Base-by-base conservation (phyloP, 768 basidiomycete species). In the Amylocystis lapponica region DNA sequence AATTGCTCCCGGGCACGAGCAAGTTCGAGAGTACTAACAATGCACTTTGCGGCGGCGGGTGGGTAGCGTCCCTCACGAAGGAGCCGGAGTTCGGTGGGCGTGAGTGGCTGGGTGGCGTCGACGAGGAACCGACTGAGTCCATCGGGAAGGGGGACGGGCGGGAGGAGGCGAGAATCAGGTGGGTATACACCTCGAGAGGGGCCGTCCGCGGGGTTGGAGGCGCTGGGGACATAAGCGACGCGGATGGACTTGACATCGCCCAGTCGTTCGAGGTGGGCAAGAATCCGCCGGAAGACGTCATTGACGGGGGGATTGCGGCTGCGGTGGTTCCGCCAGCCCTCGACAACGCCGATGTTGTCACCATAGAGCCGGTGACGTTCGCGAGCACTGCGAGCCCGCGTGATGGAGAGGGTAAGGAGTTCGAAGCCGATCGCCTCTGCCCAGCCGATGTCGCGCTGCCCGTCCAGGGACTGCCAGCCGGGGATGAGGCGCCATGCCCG, bases 351-450 rank as follows among this genome's bases (percentile, higher is more conserved):
- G 9, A 33, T 23, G 51, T 72, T 56, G 37, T 52, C 51, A 3
- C 26, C 39, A 42, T 10, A 65, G 53, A 31, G 56, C 22, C 8
- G 64, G 40, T 53, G 61, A 66, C 0, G 62, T 10, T 14, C 65
- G 61, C 36, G 65, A 56, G 33, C 14, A 7, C 13, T 2, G 5
- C 5, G 1, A 3, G 22, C 4, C 3, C 11, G 4, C 13, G 52
- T 40, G 26, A 57, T 4, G 20, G 55, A 34, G 1, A 7, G 34
- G 17, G 65, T 45, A 23, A 74, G 66, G 17, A 74, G 49, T 20
- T 71, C 59, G 39, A 77, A 67, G 0, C 67, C 66, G 8, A 74
- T 47, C 0, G 65, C 66, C 48, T 78, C 71, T 0, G 71, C 72
- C 72, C 74, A 77, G 0, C 55, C 55, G 41, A 76, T 77, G 42